Conservation (phyloP, 768 basidiomycete species). For the Amyloporia xantha region DNA sequence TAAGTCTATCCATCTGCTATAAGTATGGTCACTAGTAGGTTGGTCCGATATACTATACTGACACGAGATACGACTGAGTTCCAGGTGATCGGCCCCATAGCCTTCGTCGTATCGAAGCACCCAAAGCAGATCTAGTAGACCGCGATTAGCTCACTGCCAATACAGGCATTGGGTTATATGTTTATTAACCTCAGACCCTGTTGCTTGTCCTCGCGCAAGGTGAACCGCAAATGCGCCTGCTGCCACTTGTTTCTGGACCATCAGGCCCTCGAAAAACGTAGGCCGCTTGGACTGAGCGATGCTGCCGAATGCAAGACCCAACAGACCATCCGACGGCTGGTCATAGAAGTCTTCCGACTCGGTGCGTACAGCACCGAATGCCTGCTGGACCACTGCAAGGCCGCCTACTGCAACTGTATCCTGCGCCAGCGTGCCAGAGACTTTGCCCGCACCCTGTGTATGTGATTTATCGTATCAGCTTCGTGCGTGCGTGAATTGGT, state of each 20-base stretch:
- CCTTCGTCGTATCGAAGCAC: conserved; percentile 33
- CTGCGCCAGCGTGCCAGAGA: conserved; percentile 39
- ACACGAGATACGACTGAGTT: conserved; percentile 31
- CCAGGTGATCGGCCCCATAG: conserved; percentile 31
- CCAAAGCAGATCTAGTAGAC: conserved; percentile 34
- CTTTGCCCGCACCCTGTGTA: conserved; percentile 45
- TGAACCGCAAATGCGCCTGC: conserved; percentile 55
- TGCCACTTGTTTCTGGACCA: conserved; percentile 33
- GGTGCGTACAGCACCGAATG: conserved; percentile 46
- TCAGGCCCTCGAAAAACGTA: conserved; percentile 63
- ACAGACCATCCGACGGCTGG: conserved; percentile 49
- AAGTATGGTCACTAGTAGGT: too few relatives aligned
- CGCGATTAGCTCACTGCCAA: neutral
- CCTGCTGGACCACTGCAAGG: conserved; percentile 39
- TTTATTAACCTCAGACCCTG: conserved; percentile 42
- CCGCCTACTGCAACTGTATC: conserved; percentile 47
- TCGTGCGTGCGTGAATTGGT: neutral
- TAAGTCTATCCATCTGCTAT: too few relatives aligned
- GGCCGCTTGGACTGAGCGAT: conserved; percentile 40
- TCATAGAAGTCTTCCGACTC: conserved; percentile 44
- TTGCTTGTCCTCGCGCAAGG: conserved; percentile 32
- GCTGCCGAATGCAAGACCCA: conserved; percentile 56
- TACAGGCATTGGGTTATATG: neutral
- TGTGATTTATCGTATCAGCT: too few relatives aligned
- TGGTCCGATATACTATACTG: conserved; percentile 1